Evolutionary conservation across 176 grass and related monocot genomes (phyloP), one percentile per base, ranked within the genome.

Genomic region (Zizania latifolia): DNA sequence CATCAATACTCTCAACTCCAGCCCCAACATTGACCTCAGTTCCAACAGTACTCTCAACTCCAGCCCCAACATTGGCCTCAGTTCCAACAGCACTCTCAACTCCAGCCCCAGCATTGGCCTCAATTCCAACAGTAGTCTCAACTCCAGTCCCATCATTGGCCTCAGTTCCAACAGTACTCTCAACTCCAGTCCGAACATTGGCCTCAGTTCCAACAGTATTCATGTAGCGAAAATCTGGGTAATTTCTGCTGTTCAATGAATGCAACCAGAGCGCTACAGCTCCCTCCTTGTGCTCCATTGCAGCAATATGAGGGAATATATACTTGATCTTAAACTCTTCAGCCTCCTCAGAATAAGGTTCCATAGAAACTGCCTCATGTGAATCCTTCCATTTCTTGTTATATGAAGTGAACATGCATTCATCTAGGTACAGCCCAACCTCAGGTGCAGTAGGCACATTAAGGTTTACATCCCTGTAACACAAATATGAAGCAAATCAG

Each of bases 391-490:
- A 98, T 71, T 89, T 94, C 38, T 84, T 74, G 74, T 94, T 94
- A 66, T 98, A 98, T n/a, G 89, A 94, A 71, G 73, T 90, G 75
- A 98, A 94, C 44, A 94, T 72, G 61, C 94, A 94, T 86, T 94
- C 94, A 64, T 92, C 89, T 10, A 94, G 75, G 85, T 87, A 89
- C 57, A 98, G 58, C 14, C 89, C 94, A 50, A 98, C 94, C 82
- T 98, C 91, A 21, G 94, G 94, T 46, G 94, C 94, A 6, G 88
- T 94, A 55, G 94, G 94, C 72, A 98, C 91, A 68, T 98, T 98
- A 58, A 98, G 90, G 22, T 50, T 98, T 24, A 94, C 59, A 78
- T 92, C 86, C 88, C 91, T 98, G 86, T 41, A 90, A 79, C 43
- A 85, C 14, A 75, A 74, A 82, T 35, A 79, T 21, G 16, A 32